phyloP scores from a whole-genome alignment of 306 rosid species.

The Spatholobus suberectus region DNA sequence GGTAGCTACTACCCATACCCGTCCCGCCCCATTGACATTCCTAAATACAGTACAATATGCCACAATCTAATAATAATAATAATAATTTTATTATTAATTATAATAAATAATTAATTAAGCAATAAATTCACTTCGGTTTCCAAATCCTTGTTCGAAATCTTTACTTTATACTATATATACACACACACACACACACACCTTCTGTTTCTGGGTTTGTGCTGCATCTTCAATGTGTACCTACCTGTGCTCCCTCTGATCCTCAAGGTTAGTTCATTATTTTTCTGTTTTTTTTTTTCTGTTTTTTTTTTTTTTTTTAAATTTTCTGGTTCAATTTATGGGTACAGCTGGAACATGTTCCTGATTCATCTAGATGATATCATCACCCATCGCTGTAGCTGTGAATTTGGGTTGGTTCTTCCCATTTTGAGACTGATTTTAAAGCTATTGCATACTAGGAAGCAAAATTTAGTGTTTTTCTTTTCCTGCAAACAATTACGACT shows the following conservation, averaged over 20 bases:
- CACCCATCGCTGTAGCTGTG: slow-evolving; percentile 4
- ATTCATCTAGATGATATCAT: slow-evolving; percentile 19
- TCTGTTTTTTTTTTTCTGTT: background rate
- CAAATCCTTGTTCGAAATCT: background rate
- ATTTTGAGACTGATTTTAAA: background rate
- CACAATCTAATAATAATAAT: too few species aligned
- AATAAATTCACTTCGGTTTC: background rate
- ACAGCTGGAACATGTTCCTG: slow-evolving; percentile 27
- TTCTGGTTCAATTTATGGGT: slow-evolving; percentile 9
- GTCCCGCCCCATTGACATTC: too few species aligned
- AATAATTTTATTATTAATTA: too few species aligned
- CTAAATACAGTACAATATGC: too few species aligned
- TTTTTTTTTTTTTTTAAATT: too few species aligned
- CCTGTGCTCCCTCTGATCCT: background rate
- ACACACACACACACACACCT: background rate
- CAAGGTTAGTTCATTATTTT: slow-evolving; percentile 20
- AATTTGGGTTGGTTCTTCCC: background rate
- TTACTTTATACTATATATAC: background rate
- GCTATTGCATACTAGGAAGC: background rate
- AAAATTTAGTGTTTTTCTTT: background rate
- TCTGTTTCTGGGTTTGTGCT: background rate
- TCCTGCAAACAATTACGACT: slow-evolving; percentile 1
- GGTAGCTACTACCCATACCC: too few species aligned
- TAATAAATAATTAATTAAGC: background rate
- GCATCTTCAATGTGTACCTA: background rate